These are phyloP conservation scores for Fusarium sulawesiense DNA, from an alignment of 2,329 filamentous ascomycete genomes.

Conservation along the genomic window DNA sequence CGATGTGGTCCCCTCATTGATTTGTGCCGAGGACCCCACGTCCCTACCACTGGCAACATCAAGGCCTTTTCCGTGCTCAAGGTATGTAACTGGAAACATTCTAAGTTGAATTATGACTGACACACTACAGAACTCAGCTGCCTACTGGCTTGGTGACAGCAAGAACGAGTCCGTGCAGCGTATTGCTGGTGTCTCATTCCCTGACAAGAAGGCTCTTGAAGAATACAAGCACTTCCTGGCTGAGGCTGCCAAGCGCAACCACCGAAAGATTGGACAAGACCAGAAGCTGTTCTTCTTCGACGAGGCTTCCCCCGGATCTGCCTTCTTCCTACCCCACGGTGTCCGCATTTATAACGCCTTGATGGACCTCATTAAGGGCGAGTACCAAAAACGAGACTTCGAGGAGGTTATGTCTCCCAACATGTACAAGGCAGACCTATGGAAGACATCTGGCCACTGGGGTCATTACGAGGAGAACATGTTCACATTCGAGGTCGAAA, in stretches of 20 bases:
- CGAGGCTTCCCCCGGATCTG: conserved; percentile 89
- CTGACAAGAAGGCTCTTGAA: conserved; percentile 93
- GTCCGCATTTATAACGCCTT: conserved; percentile 94
- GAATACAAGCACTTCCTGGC: conserved; percentile 96
- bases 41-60: conserved; percentile 89
- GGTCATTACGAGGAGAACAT: conserved; percentile 88
- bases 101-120: conserved; percentile 20
- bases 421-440: conserved; percentile 93
- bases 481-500: conserved; percentile 80
- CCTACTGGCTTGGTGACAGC: conserved; percentile 94
- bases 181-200: conserved; percentile 95
- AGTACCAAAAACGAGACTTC: conserved; percentile 95
- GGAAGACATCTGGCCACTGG: conserved; percentile 97
- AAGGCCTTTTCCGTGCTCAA: conserved; percentile 96
- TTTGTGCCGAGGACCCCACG: conserved; percentile 93
- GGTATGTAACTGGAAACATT: conserved; percentile 47
- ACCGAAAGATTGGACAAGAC: conserved; percentile 91
- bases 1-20: conserved; percentile 94
- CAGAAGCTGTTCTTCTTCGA: conserved; percentile 99
- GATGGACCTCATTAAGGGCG: conserved; percentile 80
- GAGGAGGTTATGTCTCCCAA: conserved; percentile 94
- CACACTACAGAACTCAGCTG: conserved; percentile 70
- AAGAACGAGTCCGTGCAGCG: conserved; percentile 95
- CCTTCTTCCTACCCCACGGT: conserved; percentile 92
- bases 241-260: conserved; percentile 97